These are phyloP conservation scores for Mimosa pudica DNA, from an alignment of 306 rosid genomes.

Conservation along the genomic window DNA sequence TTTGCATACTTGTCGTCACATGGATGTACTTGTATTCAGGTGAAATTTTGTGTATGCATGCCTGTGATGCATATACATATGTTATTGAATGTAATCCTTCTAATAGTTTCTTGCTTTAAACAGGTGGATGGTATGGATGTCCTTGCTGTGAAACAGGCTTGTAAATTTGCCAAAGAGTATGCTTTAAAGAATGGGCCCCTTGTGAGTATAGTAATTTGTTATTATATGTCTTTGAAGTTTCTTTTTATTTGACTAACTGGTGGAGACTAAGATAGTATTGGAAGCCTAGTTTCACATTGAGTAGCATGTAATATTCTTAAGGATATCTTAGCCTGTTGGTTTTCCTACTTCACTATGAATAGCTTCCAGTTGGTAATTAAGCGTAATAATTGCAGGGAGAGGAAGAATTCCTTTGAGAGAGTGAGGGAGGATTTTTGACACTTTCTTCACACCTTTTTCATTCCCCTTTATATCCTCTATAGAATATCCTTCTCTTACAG, in stretches of 20 bases:
- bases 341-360: background rate
- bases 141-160: conserved; percentile 87
- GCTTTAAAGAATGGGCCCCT: conserved; percentile 91
- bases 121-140: conserved; percentile 96
- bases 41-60: background rate
- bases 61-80: background rate
- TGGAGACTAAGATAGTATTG: background rate
- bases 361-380: background rate
- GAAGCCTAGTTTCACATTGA: background rate
- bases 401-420: background rate
- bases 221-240: background rate
- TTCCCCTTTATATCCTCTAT: background rate
- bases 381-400: background rate
- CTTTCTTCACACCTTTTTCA: background rate
- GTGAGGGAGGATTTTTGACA: background rate
- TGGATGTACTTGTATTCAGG: conserved; percentile 9
- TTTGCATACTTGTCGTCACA: background rate
- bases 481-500: background rate
- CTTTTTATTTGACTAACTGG: background rate
- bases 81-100: conserved; percentile 8
- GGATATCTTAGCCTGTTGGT: background rate
- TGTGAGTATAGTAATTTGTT: conserved; percentile 54
- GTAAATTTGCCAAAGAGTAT: conserved; percentile 85
- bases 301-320: background rate
- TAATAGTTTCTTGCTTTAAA: conserved; percentile 20